Conservation (phyloP, 2,329 filamentous ascomycete genomes). For the Neoascochyta sp. region DNA sequence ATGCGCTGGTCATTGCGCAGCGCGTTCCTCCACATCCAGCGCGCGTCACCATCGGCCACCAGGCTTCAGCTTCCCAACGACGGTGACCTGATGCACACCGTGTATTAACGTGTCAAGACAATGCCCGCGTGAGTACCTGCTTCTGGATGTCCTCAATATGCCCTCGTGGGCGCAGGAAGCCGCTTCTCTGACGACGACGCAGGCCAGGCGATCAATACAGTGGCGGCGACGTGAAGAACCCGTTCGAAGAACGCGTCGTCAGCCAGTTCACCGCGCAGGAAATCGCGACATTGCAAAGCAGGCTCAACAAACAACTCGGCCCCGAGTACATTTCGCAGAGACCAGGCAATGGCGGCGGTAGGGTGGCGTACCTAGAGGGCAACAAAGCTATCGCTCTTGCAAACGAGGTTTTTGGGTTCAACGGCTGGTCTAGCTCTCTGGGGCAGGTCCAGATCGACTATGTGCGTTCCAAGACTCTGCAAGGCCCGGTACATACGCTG, state of each 20-base stretch:
- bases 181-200: slow-evolving; percentile 13
- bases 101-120: slow-evolving; percentile 15
- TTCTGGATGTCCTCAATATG: background rate
- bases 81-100: slow-evolving; percentile 22
- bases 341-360: slow-evolving; percentile 75
- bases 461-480: slow-evolving; percentile 43
- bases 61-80: slow-evolving; percentile 21
- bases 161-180: too few species aligned
- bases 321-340: slow-evolving; percentile 93
- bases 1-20: slow-evolving; percentile 8
- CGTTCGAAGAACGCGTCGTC: slow-evolving; percentile 75
- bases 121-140: slow-evolving; percentile 36
- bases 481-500: slow-evolving; percentile 4
- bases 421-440: slow-evolving; percentile 96
- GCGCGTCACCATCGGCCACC: slow-evolving; percentile 33
- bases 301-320: slow-evolving; percentile 87
- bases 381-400: slow-evolving; percentile 95
- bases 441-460: slow-evolving; percentile 94
- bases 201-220: slow-evolving; percentile 40
- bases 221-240: slow-evolving; percentile 56
- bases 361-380: slow-evolving; percentile 90
- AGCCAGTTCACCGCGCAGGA: slow-evolving; percentile 84
- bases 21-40: slow-evolving; percentile 20
- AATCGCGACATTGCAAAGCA: slow-evolving; percentile 80
- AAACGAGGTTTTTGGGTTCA: slow-evolving; percentile 95